Base-by-base conservation (phyloP, 768 basidiomycete genomes). In the Russula lepida region DNA sequence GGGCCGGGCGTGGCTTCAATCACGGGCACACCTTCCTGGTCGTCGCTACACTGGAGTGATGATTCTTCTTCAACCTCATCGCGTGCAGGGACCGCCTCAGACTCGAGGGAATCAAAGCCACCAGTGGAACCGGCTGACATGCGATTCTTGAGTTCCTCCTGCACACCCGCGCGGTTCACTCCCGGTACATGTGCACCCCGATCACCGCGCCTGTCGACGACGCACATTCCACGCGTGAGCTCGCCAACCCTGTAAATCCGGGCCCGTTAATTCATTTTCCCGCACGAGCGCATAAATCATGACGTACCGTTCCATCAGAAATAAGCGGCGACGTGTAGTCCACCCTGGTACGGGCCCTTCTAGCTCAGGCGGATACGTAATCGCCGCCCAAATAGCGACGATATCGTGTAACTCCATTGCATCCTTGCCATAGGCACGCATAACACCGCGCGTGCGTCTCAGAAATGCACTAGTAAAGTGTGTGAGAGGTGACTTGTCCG, bases 391-490 rank as follows among this genome's bases (percentile, higher is more conserved):
- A 17, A 95, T 80, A 2, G 91, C 89, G 12, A 85, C 84, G 48
- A 93, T 88, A 67, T 98, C 94, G 68, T 98, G 94, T 58, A 95
- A 78, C 73, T 94, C 89, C 82, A 97, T 81, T 5, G 81, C 86
- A 69, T 95, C 92, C 63, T 86, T 84, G 8, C 92, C 92, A 62
- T 84, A 92, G 52, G 77, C 68, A n/a, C 83, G 60, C 87, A 95
- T 92, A 54, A 93, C 74, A 63, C 85, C 84, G 35, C 89, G 75
- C 4, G 89, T 82, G 47, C 84, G 79, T 69, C 88, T 84, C 1
- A 93, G 74, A 73, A 95, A 84, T 5, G 89, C 79, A 66, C 86
- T 87, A 7, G 90, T 89, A 69, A 94, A 90, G 70, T 91, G 87
- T 6, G 75, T 73, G 15, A 94, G 66, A 1, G 85, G 87, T 3